These are phyloP conservation scores for Parvularia atlantis DNA, from an alignment of 78 protist genomes.

Conservation along the genomic window DNA sequence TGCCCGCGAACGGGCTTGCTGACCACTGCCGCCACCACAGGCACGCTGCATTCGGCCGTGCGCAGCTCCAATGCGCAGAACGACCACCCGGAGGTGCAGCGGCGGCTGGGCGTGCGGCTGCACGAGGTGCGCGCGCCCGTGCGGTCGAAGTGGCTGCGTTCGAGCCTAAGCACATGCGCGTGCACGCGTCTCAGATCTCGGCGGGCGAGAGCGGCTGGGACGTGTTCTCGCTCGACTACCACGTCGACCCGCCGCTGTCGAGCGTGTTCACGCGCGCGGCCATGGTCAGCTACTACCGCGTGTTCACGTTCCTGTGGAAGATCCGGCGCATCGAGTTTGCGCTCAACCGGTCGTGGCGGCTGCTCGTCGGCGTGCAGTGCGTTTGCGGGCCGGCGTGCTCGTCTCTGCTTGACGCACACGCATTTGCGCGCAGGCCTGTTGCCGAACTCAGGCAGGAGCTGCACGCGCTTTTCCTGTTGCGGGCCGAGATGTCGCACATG, in stretches of 20 bases:
- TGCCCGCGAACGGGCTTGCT: no score
- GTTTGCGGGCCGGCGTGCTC: no score
- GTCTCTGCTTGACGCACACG: no score
- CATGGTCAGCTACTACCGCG: constrained; percentile 3
- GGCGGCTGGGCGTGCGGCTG: constrained; percentile 41
- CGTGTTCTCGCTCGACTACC: constrained; percentile 55
- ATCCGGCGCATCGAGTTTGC: constrained; percentile 39
- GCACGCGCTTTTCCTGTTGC: background rate
- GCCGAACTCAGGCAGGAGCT: no score
- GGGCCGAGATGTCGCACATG: background rate
- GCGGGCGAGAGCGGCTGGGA: constrained; percentile 55
- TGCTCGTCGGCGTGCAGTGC: no score
- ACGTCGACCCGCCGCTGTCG: constrained; percentile 37
- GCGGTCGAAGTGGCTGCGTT: background rate
- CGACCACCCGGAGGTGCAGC: constrained; percentile 28
- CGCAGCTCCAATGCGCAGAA: constrained; percentile 31
- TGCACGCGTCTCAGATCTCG: background rate
- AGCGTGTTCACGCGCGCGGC: constrained; percentile 18
- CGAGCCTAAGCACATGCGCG: background rate
- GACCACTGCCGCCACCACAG: no score
- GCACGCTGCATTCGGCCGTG: constrained; percentile 38
- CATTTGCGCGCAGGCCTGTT: no score
- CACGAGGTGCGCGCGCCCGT: constrained; percentile 1
- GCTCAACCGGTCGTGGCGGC: no score
- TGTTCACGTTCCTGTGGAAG: constrained; percentile 43